phyloP scores from a whole-genome alignment of 768 basidiomycete species.

The Chalciporus sphaerocephalus region DNA sequence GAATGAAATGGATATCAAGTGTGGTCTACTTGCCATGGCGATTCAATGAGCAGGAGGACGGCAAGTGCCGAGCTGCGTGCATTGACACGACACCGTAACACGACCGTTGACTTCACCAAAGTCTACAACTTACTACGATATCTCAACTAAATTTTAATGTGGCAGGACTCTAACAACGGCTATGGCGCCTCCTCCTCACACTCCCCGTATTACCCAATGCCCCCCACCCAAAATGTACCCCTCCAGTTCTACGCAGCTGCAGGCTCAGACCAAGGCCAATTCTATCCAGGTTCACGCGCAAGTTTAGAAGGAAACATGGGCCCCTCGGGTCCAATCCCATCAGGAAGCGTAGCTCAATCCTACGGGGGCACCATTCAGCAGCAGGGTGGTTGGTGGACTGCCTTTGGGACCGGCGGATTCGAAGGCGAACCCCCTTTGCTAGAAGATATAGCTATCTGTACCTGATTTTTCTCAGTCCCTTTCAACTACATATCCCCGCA shows the following conservation, averaged over 20 bases:
- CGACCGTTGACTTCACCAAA: background rate
- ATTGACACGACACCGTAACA: conserved; percentile 4
- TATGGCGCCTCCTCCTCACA: conserved; percentile 61
- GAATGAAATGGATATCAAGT: background rate
- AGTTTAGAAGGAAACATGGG: conserved; percentile 70
- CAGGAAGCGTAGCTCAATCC: conserved; percentile 40
- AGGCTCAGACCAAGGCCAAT: conserved; percentile 50
- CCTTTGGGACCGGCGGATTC: conserved; percentile 91
- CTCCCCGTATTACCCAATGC: conserved; percentile 47
- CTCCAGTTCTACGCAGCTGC: conserved; percentile 80
- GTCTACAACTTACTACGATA: background rate
- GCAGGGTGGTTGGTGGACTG: conserved; percentile 86
- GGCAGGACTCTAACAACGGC: conserved; percentile 64
- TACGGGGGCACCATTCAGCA: conserved; percentile 75
- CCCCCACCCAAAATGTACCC: conserved; percentile 50
- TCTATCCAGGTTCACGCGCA: conserved; percentile 69
- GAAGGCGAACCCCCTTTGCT: conserved; percentile 95
- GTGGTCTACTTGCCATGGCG: conserved; percentile 26
- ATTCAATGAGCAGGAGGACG: conserved; percentile 11
- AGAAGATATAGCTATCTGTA: conserved; percentile 66
- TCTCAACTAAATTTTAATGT: conserved; percentile 43
- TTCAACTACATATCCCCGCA: background rate
- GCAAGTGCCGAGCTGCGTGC: conserved; percentile 26
- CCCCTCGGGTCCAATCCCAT: conserved; percentile 49
- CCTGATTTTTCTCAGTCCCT: background rate